phyloP scores from a whole-genome alignment of 2,329 filamentous ascomycete species.

The Aspergillus sp. region DNA sequence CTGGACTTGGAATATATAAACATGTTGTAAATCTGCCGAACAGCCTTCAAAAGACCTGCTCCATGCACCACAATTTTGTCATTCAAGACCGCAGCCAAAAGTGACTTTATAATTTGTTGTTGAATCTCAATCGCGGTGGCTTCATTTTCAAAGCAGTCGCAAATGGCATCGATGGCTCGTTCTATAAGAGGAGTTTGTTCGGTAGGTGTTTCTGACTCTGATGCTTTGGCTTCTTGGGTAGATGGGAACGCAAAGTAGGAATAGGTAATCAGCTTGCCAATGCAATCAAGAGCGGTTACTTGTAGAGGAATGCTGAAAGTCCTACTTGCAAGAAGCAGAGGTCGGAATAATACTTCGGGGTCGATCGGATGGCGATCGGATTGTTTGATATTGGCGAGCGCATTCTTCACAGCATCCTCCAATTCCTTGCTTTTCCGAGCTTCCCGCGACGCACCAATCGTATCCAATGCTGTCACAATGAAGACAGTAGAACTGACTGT shows the following conservation, averaged over 20 bases:
- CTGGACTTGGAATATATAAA: slow-evolving; percentile 93
- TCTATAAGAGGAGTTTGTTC: slow-evolving; percentile 78
- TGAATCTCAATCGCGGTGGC: slow-evolving; percentile 89
- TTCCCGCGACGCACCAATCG: slow-evolving; percentile 88
- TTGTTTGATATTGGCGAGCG: slow-evolving; percentile 81
- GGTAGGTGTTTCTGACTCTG: slow-evolving; percentile 26
- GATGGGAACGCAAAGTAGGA: slow-evolving; percentile 87
- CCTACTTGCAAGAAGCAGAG: slow-evolving; percentile 84
- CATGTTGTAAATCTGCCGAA: slow-evolving; percentile 98
- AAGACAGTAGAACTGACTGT: slow-evolving; percentile 94
- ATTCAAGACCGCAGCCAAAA: slow-evolving; percentile 91
- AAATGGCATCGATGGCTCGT: slow-evolving; percentile 97
- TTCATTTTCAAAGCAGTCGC: slow-evolving; percentile 97
- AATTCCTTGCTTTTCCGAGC: slow-evolving; percentile 83
- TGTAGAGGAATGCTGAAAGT: slow-evolving; percentile 81
- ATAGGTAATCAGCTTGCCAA: slow-evolving; percentile 98
- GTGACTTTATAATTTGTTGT: slow-evolving; percentile 95
- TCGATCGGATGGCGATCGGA: slow-evolving; percentile 78
- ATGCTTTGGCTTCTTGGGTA: slow-evolving; percentile 27
- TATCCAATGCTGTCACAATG: slow-evolving; percentile 88
- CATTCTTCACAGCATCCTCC: slow-evolving; percentile 75
- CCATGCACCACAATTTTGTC: slow-evolving; percentile 99
- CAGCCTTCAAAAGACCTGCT: slow-evolving; percentile 90
- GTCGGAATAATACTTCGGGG: slow-evolving; percentile 88
- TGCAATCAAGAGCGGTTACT: slow-evolving; percentile 91